Evolutionary conservation across 2,329 filamentous ascomycete genomes (phyloP).

Genomic region (Pseudocercospora musae): DNA sequence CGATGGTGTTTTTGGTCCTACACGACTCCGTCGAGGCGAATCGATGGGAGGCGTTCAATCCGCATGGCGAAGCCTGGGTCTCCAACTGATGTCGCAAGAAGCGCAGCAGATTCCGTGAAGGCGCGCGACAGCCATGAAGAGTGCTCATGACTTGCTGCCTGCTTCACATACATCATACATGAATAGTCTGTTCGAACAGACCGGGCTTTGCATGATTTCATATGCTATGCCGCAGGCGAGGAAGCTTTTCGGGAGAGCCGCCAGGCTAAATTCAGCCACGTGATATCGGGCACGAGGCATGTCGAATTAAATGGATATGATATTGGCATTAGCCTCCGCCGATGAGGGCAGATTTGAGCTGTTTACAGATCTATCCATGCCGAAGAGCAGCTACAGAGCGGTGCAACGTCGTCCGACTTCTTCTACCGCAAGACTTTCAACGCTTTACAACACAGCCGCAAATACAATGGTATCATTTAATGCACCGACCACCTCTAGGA

Average conservation of each 20-base stretch:
- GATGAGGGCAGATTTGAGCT: neutral
- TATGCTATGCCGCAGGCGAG: neutral
- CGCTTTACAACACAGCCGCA: neutral
- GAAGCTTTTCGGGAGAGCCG: neutral
- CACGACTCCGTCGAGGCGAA: neutral
- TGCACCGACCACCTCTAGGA: neutral
- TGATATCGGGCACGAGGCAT: neutral
- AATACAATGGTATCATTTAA: neutral
- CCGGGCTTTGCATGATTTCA: neutral
- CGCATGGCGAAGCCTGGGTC: conserved; percentile 51
- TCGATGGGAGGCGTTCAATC: conserved; percentile 4
- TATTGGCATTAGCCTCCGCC: neutral
- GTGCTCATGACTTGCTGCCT: conserved; percentile 27
- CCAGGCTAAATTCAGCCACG: neutral
- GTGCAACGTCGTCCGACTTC: neutral
- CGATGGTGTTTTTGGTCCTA: neutral
- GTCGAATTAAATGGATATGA: neutral
- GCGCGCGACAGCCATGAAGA: conserved; percentile 36
- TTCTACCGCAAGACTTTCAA: neutral
- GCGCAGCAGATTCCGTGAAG: conserved; percentile 60
- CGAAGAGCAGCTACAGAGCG: neutral
- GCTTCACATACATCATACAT: conserved; percentile 6
- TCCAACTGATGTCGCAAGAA: conserved; percentile 72
- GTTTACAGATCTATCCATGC: neutral
- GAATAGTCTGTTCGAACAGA: neutral